A percentile compares a stretch with the other conserved stretches of the same genome.
Evolutionary conservation across 805 yeast species (phyloP).

Genomic region (Debaryomyces castellii): DNA sequence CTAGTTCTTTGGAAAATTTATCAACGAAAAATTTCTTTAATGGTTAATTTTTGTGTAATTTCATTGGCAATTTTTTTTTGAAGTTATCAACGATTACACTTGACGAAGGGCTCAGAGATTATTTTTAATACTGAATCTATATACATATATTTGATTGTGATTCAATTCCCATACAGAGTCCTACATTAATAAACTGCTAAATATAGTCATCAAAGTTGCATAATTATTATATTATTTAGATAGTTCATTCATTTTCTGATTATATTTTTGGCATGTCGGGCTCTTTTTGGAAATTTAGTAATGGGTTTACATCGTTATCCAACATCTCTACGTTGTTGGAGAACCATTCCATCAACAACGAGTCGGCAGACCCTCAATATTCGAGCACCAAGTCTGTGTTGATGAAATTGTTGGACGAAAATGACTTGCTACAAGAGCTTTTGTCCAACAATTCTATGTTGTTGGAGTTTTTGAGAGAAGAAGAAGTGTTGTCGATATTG

Average conservation of each 20-base stretch:
- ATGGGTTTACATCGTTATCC: conserved; percentile 44
- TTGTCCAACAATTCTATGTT: conserved; percentile 41
- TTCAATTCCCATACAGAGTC: background rate
- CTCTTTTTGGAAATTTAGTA: conserved; percentile 47
- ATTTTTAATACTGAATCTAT: background rate
- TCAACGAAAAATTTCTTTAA: background rate
- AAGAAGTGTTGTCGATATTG: conserved; percentile 32
- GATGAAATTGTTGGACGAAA: conserved; percentile 39
- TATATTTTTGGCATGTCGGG: conserved; percentile 34
- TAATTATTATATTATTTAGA: background rate
- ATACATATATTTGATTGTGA: background rate
- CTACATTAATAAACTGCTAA: background rate
- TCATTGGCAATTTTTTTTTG: background rate
- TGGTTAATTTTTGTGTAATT: conserved; percentile 2
- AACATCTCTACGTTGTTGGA: conserved; percentile 42
- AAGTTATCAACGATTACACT: background rate
- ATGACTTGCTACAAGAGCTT: conserved; percentile 43
- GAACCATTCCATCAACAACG: conserved; percentile 23
- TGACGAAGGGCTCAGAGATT: background rate
- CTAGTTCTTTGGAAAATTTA: background rate
- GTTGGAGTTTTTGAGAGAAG: conserved; percentile 42
- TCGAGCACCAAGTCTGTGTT: conserved; percentile 24
- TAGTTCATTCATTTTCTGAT: background rate
- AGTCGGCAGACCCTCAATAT: conserved; percentile 14
- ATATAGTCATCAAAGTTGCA: background rate